A percentile compares a stretch with the other conserved stretches of the same genome.
Conservation (phyloP, 495 filamentous ascomycete species). For the Xylaria palmicola region DNA sequence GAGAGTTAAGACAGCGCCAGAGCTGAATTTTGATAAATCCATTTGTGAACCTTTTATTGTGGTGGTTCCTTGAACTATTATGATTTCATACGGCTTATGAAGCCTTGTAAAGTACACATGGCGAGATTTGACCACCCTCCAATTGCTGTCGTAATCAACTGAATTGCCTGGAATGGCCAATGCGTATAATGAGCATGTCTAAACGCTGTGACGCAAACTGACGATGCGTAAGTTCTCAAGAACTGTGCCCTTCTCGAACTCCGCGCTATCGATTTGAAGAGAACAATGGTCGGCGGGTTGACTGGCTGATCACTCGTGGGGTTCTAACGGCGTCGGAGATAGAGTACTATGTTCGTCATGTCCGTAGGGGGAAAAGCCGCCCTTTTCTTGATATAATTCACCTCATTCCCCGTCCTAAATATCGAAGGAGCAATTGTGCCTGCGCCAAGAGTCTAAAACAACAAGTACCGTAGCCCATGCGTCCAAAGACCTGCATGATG, state of each 20-base stretch:
- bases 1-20: neutral
- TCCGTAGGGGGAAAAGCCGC: no score
- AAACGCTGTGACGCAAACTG: neutral
- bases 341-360: no score
- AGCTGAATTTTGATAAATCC: neutral
- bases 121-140: no score
- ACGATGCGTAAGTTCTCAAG: neutral
- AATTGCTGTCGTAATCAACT: neutral
- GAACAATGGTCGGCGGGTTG: no score
- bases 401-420: no score
- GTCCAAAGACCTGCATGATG: no score
- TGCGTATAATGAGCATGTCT: neutral
- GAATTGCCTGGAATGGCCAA: neutral
- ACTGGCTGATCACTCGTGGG: no score
- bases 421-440: neutral
- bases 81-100: no score
- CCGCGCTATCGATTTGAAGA: neutral
- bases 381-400: no score
- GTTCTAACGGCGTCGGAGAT: no score
- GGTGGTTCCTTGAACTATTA: neutral
- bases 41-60: neutral
- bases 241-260: neutral
- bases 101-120: neutral
- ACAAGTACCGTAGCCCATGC: no score
- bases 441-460: no score